Conservation (phyloP, 129 eudicot species). For the Pseudognaphalium luteoalbum region DNA sequence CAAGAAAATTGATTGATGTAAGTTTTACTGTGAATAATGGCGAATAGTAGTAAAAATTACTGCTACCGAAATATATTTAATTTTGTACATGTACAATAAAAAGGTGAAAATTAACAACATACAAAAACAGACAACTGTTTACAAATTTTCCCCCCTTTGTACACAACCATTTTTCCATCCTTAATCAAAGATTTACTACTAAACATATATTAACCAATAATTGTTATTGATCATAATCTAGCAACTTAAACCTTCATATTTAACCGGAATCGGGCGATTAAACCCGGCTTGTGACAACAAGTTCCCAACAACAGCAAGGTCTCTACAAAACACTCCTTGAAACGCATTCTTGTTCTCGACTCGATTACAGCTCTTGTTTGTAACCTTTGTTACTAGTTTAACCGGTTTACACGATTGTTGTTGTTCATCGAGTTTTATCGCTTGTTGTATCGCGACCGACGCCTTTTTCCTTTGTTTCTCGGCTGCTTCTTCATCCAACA, state of each 20-base stretch:
- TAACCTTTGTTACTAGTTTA: neutral
- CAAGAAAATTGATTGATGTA: slow-evolving; percentile 25
- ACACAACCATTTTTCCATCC: slow-evolving; percentile 25
- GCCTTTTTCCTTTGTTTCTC: slow-evolving; percentile 69
- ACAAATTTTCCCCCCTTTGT: slow-evolving; percentile 36
- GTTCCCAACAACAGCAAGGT: slow-evolving; percentile 74
- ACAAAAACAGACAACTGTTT: slow-evolving; percentile 1
- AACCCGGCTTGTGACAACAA: slow-evolving; percentile 66
- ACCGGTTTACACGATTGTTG: slow-evolving; percentile 11
- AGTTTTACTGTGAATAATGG: slow-evolving; percentile 14
- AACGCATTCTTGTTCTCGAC: slow-evolving; percentile 35
- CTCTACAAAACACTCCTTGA: slow-evolving; percentile 88
- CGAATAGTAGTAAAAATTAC: slow-evolving; percentile 1
- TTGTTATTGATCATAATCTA: slow-evolving; percentile 22
- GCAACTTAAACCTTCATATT: slow-evolving; percentile 79
- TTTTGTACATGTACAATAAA: slow-evolving; percentile 19
- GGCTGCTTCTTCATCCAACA: slow-evolving; percentile 59
- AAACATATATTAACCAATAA: neutral
- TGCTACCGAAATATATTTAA: slow-evolving; percentile 21
- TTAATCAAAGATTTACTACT: neutral
- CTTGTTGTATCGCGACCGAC: slow-evolving; percentile 31
- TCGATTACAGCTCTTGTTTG: neutral
- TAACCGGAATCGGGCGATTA: slow-evolving; percentile 64
- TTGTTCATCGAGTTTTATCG: slow-evolving; percentile 17
- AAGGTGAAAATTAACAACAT: neutral